A percentile compares a stretch with the other conserved stretches of the same genome.
phyloP scores from a whole-genome alignment of 2,329 filamentous ascomycete genomes.

The Venturia aucupariae region DNA sequence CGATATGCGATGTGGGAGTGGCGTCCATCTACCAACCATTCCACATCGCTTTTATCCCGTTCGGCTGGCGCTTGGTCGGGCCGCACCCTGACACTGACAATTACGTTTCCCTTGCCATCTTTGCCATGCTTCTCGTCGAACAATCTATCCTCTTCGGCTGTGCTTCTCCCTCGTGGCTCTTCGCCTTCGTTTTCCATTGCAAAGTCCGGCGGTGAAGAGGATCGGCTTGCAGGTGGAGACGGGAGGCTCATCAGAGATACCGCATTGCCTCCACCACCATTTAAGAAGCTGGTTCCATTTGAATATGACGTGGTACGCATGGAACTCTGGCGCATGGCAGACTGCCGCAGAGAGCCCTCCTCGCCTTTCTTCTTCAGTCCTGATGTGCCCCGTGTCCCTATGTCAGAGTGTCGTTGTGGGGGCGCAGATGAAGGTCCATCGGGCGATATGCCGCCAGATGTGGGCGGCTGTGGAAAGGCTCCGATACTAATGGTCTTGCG shows the following conservation, averaged over 20 bases:
- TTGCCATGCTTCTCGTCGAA: constrained; percentile 28
- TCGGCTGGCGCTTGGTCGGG: constrained; percentile 64
- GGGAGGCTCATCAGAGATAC: constrained; percentile 66
- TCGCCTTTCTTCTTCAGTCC: constrained; percentile 12
- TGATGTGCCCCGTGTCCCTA: neutral
- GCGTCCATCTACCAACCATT: constrained; percentile 88
- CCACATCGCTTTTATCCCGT: constrained; percentile 57
- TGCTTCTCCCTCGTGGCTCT: constrained; percentile 10
- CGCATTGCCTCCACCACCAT: constrained; percentile 69
- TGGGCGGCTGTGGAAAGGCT: constrained; percentile 83
- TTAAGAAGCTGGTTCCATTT: constrained; percentile 57
- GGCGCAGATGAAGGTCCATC: constrained; percentile 24
- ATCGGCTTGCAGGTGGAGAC: constrained; percentile 80
- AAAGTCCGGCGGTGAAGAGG: constrained; percentile 84
- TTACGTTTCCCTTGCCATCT: constrained; percentile 85
- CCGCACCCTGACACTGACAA: constrained; percentile 89
- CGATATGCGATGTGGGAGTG: constrained; percentile 72
- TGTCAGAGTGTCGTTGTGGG: neutral
- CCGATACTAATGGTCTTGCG: constrained; percentile 90
- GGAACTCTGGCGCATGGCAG: constrained; percentile 5
- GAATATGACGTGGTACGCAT: constrained; percentile 4
- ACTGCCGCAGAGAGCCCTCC: constrained; percentile 19
- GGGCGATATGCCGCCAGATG: constrained; percentile 27
- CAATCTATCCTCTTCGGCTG: constrained; percentile 23
- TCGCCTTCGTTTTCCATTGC: constrained; percentile 50